Evolutionary conservation across 2,329 filamentous ascomycete genomes (phyloP).

Genomic region (Pseudopithomyces maydicus): DNA sequence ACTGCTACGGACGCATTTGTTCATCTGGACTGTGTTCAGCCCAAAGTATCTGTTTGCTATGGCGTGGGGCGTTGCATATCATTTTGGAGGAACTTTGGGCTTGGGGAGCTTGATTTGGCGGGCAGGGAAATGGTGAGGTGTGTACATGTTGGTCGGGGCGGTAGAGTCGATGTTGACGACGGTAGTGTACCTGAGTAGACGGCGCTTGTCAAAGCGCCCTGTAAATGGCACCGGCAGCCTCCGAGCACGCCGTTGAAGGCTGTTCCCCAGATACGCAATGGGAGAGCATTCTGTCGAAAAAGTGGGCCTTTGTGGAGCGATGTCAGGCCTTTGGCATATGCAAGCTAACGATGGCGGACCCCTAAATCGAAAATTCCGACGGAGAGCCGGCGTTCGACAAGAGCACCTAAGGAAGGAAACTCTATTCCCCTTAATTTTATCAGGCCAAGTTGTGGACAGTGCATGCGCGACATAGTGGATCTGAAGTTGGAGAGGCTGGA

Average conservation of each 20-base stretch:
- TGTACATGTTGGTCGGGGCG: background rate
- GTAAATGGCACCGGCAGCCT: too few relatives aligned
- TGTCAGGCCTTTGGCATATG: background rate
- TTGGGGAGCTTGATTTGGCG: constrained; percentile 39
- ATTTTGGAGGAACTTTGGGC: constrained; percentile 60
- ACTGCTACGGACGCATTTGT: constrained; percentile 81
- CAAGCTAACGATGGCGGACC: background rate
- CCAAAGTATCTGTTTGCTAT: constrained; percentile 94
- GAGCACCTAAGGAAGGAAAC: too few relatives aligned
- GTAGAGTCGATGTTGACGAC: background rate
- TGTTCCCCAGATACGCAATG: too few relatives aligned
- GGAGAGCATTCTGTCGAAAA: too few relatives aligned
- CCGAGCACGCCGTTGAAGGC: too few relatives aligned
- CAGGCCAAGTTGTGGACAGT: background rate
- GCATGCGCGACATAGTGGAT: background rate
- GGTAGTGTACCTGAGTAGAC: background rate
- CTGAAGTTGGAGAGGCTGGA: background rate
- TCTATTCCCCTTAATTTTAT: background rate
- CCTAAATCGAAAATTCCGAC: background rate
- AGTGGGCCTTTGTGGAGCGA: too few relatives aligned
- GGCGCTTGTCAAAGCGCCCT: background rate
- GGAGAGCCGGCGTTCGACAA: too few relatives aligned
- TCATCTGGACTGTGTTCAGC: constrained; percentile 98
- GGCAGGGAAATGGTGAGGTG: constrained; percentile 33
- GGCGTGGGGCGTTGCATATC: constrained; percentile 84